Evolutionary conservation across 2,329 filamentous ascomycete species (phyloP).

Genomic region (Blastomyces emzantsi): DNA sequence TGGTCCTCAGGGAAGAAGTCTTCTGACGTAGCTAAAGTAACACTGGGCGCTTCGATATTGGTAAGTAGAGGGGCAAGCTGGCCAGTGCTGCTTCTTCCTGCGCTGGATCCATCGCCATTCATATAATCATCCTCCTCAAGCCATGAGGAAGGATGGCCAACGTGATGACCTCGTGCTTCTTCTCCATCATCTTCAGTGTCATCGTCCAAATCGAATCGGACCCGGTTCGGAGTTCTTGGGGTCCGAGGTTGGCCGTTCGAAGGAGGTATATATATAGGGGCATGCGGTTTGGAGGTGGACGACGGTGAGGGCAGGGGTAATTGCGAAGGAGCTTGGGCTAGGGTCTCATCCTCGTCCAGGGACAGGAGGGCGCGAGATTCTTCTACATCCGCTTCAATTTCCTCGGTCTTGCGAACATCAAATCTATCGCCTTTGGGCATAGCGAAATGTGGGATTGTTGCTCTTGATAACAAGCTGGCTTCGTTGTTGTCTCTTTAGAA

Average conservation of each 20-base stretch:
- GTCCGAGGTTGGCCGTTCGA: conserved; percentile 45
- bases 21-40: conserved; percentile 57
- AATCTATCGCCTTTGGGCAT: conserved; percentile 36
- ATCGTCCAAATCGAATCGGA: conserved; percentile 58
- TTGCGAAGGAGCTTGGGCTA: conserved; percentile 22
- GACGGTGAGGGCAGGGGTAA: conserved; percentile 16
- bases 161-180: conserved; percentile 28
- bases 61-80: conserved; percentile 64
- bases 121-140: conserved; percentile 55
- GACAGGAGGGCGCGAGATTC: conserved; percentile 30
- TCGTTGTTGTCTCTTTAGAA: neutral
- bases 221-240: conserved; percentile 60
- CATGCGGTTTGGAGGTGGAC: conserved; percentile 27
- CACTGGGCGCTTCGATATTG: conserved; percentile 71
- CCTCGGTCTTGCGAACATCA: conserved; percentile 27
- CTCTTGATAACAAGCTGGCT: conserved; percentile 8
- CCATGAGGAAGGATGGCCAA: conserved; percentile 28
- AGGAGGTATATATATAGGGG: conserved; percentile 34
- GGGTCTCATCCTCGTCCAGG: conserved; percentile 23
- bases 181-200: conserved; percentile 24
- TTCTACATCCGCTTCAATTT: conserved; percentile 22
- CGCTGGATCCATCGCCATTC: conserved; percentile 32
- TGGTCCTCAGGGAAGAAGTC: conserved; percentile 50
- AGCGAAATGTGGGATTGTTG: conserved; percentile 26
- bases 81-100: conserved; percentile 33